phyloP scores from a whole-genome alignment of 495 filamentous ascomycete species.

The Extremus antarcticus region DNA sequence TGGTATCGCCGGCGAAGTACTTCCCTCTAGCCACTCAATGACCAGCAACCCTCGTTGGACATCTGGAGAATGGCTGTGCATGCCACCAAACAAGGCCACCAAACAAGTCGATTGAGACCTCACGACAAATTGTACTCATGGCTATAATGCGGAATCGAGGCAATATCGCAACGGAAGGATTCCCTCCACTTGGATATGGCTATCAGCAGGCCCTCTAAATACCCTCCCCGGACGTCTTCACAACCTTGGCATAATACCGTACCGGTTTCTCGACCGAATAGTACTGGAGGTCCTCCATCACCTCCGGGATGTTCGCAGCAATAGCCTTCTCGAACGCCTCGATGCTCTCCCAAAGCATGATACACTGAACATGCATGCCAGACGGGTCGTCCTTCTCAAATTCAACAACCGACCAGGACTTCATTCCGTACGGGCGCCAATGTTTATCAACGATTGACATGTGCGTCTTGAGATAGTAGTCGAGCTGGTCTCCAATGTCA shows the following conservation, averaged over 20 bases:
- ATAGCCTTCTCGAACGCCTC: conserved; percentile 17
- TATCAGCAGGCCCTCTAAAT: too few relatives aligned
- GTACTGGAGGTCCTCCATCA: conserved; percentile 20
- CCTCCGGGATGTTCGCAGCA: conserved; percentile 8
- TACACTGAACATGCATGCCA: conserved; percentile 8
- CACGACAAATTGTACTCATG: too few relatives aligned
- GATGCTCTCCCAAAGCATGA: conserved; percentile 20
- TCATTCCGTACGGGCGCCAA: conserved; percentile 20
- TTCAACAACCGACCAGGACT: conserved; percentile 13
- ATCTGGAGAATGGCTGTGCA: too few relatives aligned
- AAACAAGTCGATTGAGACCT: too few relatives aligned
- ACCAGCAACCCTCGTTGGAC: too few relatives aligned
- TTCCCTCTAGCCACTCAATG: too few relatives aligned
- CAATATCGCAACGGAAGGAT: too few relatives aligned
- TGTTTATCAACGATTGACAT: conserved; percentile 16
- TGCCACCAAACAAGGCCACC: too few relatives aligned
- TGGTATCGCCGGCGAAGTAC: too few relatives aligned
- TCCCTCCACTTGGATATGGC: too few relatives aligned
- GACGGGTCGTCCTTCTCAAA: conserved; percentile 8
- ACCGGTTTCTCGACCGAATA: conserved; percentile 18
- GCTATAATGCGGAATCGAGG: too few relatives aligned
- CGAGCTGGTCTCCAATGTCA: neutral
- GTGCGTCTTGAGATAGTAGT: conserved; percentile 25
- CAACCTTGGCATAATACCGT: conserved; percentile 1
- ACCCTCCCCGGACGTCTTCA: neutral